A percentile compares a stretch with the other conserved stretches of the same genome.
Conservation (phyloP, 2,329 filamentous ascomycete species). For the Arthroderma uncinatum region DNA sequence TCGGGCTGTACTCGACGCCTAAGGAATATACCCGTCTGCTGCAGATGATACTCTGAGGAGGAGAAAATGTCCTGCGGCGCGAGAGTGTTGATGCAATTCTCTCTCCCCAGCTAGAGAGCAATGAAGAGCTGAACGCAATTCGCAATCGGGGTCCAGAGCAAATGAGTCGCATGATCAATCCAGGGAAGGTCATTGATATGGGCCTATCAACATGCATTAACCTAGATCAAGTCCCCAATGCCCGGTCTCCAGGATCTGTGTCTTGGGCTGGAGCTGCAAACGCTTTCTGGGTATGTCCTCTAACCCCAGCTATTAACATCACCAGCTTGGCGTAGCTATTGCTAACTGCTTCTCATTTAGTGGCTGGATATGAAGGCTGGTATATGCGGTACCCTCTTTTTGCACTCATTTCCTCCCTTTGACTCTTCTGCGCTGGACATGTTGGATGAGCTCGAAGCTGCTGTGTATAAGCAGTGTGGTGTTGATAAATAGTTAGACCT, state of each 20-base stretch:
- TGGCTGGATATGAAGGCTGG: conserved; percentile 8
- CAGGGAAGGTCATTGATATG: conserved; percentile 4
- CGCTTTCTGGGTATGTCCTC: conserved; percentile 10
- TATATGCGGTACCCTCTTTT: conserved; percentile 7
- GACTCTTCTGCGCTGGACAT: conserved; percentile 2
- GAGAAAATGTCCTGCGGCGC: neutral
- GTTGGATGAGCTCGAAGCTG: conserved; percentile 7
- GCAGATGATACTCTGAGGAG: neutral
- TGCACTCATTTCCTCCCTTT: conserved; percentile 7
- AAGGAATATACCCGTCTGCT: neutral
- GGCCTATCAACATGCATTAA: conserved; percentile 6
- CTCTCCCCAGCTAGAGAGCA: neutral
- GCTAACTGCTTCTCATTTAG: neutral
- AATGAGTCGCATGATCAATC: conserved; percentile 1
- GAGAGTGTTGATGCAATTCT: neutral
- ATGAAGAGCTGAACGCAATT: neutral
- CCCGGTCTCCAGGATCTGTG: neutral
- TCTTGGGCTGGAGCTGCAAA: conserved; percentile 7
- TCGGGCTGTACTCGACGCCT: neutral
- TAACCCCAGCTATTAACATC: neutral
- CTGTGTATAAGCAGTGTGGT: neutral
- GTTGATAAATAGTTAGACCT: too few species aligned
- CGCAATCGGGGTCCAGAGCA: neutral
- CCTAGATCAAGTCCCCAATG: conserved; percentile 4
- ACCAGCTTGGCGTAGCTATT: neutral